Evolutionary conservation across 2,329 filamentous ascomycete species (phyloP), one percentile per base, ranked within the genome.

Genomic region (Aspergillus intermedius): DNA sequence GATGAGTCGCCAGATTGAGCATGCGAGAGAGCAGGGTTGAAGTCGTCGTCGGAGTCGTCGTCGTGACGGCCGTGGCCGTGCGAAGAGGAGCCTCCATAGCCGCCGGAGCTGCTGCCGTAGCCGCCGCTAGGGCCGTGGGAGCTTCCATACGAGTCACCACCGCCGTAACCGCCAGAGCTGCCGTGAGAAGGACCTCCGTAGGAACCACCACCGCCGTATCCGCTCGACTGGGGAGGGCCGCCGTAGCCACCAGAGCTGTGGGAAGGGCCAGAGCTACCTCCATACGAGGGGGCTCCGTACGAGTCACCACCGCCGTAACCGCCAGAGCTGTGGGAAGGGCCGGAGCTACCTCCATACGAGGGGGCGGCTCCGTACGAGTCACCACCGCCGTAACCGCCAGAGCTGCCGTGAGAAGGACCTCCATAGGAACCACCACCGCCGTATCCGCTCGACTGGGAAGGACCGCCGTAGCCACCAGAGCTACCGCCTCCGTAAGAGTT

Each of bases 11-110:
- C 10, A 9, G 77, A 69, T 23, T 75, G 64, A 15, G 82, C 82
- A 55, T 83, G 77, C 37, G 74, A 64, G 43, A 74, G 70, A 7
- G 81, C 81, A 44, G 73, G 72, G 43, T 71, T 73, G 61, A 79
- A 74, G 56, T 84, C 78, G 54, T 78, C 71, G 52, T 72, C 69
- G 52, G 50, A 52, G 49, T 46, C 48, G 46, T 44, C 21, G 52
- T 72, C 69, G 52, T 51, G 52, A 48, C 44, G 48, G 47, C 42
- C 21, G 21, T 45, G 15, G 25, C 50, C 51, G 19, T 54, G 46
- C n/a, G 45, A 25, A 21, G 17, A 46, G 9, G 25, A 54, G 35
- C 55, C 51, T 6, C 54, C 53, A 17, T 51, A 45, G 39, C 53
- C 51, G 34, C 53, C 54, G 10, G 52, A 47, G 49, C 56, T 51